These are phyloP conservation scores for Trypanosoma vivax DNA, from an alignment of 208 protist genomes.

Conservation along the genomic window DNA sequence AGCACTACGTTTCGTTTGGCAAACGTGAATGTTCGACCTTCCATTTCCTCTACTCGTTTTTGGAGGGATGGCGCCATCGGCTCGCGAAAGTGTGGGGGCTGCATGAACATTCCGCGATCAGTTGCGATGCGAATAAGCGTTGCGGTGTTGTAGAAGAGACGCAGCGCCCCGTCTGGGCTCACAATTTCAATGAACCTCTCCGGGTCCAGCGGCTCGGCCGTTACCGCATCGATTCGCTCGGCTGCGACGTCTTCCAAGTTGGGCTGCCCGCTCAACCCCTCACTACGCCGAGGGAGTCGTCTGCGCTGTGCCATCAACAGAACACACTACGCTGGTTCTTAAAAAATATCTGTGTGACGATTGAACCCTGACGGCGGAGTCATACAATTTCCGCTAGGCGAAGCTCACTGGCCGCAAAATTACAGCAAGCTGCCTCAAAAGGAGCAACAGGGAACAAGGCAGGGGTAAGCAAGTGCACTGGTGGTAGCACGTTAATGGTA, in stretches of 20 bases:
- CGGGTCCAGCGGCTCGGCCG: constrained; percentile 47
- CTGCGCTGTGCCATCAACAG: constrained; percentile 17
- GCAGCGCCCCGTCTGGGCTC: constrained; percentile 61
- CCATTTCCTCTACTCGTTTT: constrained; percentile 41
- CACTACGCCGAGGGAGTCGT: constrained; percentile 26
- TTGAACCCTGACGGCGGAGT: too few relatives aligned
- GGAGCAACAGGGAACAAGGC: too few relatives aligned
- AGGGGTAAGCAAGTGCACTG: too few relatives aligned
- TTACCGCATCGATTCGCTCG: constrained; percentile 79
- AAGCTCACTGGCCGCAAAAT: too few relatives aligned
- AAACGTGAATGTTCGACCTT: constrained; percentile 68
- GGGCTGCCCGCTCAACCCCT: constrained; percentile 19
- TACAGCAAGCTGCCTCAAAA: too few relatives aligned
- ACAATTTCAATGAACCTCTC: constrained; percentile 61
- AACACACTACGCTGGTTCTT: neutral
- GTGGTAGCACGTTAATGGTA: too few relatives aligned
- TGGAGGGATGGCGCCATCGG: constrained; percentile 43
- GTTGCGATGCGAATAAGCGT: constrained; percentile 80
- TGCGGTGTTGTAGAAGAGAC: constrained; percentile 80
- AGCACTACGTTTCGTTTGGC: constrained; percentile 28
- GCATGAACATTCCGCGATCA: constrained; percentile 76
- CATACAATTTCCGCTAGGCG: too few relatives aligned
- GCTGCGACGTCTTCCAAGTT: constrained; percentile 47
- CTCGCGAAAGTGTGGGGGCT: constrained; percentile 85
- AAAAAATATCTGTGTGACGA: too few relatives aligned